A percentile compares a stretch with the other conserved stretches of the same genome.
Conservation (phyloP, 345 rosid species). For the Citropsis articulata region DNA sequence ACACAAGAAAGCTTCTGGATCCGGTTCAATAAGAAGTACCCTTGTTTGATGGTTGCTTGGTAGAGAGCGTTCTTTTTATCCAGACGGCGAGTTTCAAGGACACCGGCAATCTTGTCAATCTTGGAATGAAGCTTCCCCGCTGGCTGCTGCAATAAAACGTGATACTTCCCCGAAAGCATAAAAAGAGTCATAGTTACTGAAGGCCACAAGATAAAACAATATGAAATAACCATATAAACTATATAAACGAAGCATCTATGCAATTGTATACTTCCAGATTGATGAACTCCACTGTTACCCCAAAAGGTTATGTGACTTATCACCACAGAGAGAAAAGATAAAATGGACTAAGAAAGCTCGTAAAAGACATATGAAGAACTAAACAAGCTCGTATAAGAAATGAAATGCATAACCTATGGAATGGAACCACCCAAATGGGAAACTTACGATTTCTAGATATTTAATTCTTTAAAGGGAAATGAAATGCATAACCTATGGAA, state of each 20-base stretch:
- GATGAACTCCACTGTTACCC: slow-evolving; percentile 86
- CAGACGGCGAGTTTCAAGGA: slow-evolving; percentile 91
- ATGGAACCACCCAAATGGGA: not conserved
- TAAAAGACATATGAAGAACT: not conserved
- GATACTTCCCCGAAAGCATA: slow-evolving; percentile 75
- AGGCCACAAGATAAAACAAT: too few species aligned
- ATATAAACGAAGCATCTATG: not conserved
- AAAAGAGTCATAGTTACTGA: not conserved
- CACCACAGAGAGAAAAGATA: too few species aligned
- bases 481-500: too few species aligned
- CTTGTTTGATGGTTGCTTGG: slow-evolving; percentile 96
- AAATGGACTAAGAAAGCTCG: too few species aligned
- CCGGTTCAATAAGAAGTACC: slow-evolving; percentile 79
- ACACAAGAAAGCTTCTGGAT: slow-evolving; percentile 97
- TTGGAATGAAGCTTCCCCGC: slow-evolving; percentile 98
- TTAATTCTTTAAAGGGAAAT: not conserved
- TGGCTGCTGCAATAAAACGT: slow-evolving; percentile 90
- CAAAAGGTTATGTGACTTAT: slow-evolving; percentile 31
- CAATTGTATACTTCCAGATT: slow-evolving; percentile 63
- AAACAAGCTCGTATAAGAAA: not conserved
- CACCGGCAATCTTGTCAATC: slow-evolving; percentile 97
- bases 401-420: too few species aligned
- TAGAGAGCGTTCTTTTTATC: slow-evolving; percentile 98
- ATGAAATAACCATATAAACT: too few species aligned
- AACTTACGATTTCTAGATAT: too few species aligned